A percentile compares a stretch with the other conserved stretches of the same genome.
Conservation (phyloP, 148 eudicot species). For the Camellia sinensis region DNA sequence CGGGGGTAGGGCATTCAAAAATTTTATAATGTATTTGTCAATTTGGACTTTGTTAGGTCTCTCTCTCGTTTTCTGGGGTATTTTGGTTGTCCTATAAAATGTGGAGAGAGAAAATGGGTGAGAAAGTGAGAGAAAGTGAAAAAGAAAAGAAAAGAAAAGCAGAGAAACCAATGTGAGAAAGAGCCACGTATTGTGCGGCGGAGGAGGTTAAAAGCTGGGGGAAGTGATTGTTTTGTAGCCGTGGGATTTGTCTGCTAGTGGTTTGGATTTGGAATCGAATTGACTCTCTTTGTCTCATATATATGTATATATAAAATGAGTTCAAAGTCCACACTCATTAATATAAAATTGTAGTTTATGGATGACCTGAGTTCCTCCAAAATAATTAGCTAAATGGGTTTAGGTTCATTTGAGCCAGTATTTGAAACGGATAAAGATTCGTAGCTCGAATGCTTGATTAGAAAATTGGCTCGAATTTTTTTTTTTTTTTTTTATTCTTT, state of each 20-base stretch:
- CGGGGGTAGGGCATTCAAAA: slow-evolving; percentile 2
- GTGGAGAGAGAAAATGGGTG: not conserved
- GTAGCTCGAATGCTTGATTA: too few relatives aligned
- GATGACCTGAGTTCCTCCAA: not conserved
- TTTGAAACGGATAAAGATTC: too few relatives aligned
- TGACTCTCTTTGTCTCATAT: not conserved
- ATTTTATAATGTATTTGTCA: not conserved
- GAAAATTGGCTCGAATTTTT: too few relatives aligned
- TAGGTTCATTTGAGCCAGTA: not conserved
- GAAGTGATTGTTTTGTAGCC: not conserved
- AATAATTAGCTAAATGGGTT: not conserved
- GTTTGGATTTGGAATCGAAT: slow-evolving; percentile 54
- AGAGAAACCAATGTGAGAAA: slow-evolving; percentile 23
- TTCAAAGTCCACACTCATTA: not conserved
- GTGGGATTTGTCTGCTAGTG: slow-evolving; percentile 32
- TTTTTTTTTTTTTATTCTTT: too few relatives aligned
- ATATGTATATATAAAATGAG: not conserved
- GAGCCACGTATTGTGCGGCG: slow-evolving; percentile 35
- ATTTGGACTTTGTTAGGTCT: not conserved
- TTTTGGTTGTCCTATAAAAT: not conserved
- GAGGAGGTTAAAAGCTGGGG: slow-evolving; percentile 29
- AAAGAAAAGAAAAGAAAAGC: not conserved
- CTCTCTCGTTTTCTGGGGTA: not conserved
- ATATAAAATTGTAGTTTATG: not conserved
- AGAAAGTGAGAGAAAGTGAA: too few relatives aligned